Evolutionary conservation across 306 rosid genomes (phyloP), one percentile per base, ranked within the genome.

Genomic region (Glycine tomentella): DNA sequence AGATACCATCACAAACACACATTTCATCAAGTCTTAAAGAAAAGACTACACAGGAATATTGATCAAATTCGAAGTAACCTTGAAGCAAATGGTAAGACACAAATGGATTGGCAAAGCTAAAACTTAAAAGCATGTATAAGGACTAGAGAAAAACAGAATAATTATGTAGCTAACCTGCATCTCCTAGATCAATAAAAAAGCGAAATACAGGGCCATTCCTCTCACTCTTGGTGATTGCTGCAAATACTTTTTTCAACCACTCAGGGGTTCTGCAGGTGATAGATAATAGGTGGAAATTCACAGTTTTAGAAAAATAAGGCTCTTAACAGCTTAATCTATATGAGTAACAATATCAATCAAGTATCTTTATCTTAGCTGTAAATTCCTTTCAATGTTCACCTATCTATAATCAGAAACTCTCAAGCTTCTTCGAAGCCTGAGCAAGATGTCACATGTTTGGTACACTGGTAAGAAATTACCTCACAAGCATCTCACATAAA

Each of bases 131-230:
- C 10, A 78, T 4, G 50, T 20, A 31, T 33, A 59, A 75, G 49
- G 65, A 66, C 25, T 31, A 65, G 14, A 51, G 65, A 74, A 34
- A 78, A 13, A 14, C 34, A 31, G 2, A 34, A 76, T 53, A 65
- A 65, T 9, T 11, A 52, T 67, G 63, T 63, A 81, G 52, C 83
- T 71, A 85, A 96, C 99, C 98, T 87, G 99, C 99, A 90, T 96
- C 99, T 34, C 99, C 97, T 82, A 93, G 89, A 87, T 96, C 99
- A 86, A 94, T 90, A 87, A 96, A 96, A 79, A 96, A 96, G 9
- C 99, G 97, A 80, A 96, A 96, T 46, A 92, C 94, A 3, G 97
- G 98, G 77, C 97, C 97, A 38, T 96, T 90, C 69, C 97, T 93
- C 87, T 96, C 93, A 69, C 97, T 90, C 89, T 84, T 93, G 40